Evolutionary conservation across 2,329 filamentous ascomycete genomes (phyloP).

Genomic region (Pyrenochaeta sp.): DNA sequence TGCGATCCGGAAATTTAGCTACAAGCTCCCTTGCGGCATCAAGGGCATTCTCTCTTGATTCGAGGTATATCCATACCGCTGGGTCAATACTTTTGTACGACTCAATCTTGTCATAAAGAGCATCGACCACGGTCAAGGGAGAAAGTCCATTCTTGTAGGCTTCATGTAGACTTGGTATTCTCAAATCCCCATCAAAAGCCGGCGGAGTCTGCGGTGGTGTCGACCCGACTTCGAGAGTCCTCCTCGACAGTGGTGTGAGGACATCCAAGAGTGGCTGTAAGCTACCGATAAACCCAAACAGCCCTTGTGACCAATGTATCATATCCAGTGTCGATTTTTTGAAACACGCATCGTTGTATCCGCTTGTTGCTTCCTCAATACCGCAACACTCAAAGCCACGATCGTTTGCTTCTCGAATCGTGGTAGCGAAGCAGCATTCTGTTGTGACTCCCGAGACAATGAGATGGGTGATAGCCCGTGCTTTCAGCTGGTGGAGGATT

Average conservation of each 20-base stretch:
- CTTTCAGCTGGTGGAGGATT: slow-evolving; percentile 62
- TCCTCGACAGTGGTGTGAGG: slow-evolving; percentile 26
- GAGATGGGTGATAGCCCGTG: slow-evolving; percentile 65
- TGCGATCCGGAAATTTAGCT: slow-evolving; percentile 51
- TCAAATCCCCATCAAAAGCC: slow-evolving; percentile 53
- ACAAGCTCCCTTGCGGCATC: slow-evolving; percentile 53
- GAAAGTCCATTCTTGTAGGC: slow-evolving; percentile 57
- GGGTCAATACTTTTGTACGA: slow-evolving; percentile 58
- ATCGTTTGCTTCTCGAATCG: slow-evolving; percentile 65
- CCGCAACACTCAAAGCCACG: slow-evolving; percentile 68
- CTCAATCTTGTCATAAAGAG: slow-evolving; percentile 58
- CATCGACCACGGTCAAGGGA: slow-evolving; percentile 55
- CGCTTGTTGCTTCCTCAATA: slow-evolving; percentile 55
- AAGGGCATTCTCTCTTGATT: slow-evolving; percentile 51
- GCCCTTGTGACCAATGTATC: slow-evolving; percentile 60
- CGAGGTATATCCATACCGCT: slow-evolving; percentile 62
- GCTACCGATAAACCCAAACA: slow-evolving; percentile 60
- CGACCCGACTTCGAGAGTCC: not conserved
- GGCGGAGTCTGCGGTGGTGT: slow-evolving; percentile 50
- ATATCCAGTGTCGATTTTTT: slow-evolving; percentile 60
- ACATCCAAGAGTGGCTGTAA: slow-evolving; percentile 52
- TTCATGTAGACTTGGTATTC: slow-evolving; percentile 54
- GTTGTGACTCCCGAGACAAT: slow-evolving; percentile 67
- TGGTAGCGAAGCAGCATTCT: slow-evolving; percentile 66
- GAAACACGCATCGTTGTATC: slow-evolving; percentile 58